Conservation (phyloP, 331 rosid genomes). For the Quercus tomentella region DNA sequence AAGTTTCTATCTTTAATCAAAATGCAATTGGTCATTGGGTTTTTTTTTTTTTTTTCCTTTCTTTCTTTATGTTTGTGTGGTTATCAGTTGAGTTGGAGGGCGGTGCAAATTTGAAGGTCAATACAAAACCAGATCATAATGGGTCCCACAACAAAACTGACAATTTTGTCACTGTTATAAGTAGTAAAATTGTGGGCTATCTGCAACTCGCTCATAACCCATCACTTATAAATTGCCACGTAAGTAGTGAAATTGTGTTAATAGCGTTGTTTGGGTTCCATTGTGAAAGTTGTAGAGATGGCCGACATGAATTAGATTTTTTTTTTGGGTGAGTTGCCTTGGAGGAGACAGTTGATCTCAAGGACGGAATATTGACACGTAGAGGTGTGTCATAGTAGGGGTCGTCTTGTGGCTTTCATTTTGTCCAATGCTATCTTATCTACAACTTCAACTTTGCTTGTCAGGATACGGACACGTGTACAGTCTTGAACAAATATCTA, state of each 20-base stretch:
- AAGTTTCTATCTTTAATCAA: conserved; percentile 27
- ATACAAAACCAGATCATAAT: too few species aligned
- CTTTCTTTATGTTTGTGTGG: neutral
- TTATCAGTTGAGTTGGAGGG: conserved; percentile 14
- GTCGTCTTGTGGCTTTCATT: neutral
- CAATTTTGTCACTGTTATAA: too few species aligned
- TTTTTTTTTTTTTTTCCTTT: neutral
- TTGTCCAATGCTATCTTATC: neutral
- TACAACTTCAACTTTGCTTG: too few species aligned
- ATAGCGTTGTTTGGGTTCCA: too few species aligned
- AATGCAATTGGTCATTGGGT: conserved; percentile 34
- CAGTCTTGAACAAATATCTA: accelerated
- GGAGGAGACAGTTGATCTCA: neutral
- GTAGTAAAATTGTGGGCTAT: accelerated
- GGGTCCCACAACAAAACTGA: too few species aligned
- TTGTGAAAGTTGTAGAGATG: too few species aligned
- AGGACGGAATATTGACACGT: conserved; percentile 37
- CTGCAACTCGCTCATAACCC: accelerated
- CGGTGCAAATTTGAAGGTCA: conserved; percentile 10
- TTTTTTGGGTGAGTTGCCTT: neutral
- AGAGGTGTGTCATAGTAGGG: neutral
- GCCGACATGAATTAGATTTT: neutral
- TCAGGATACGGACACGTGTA: accelerated
- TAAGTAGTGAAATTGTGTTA: accelerated
- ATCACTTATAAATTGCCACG: accelerated